Conservation (phyloP, 2,329 filamentous ascomycete genomes). For the Xylaria sp. region DNA sequence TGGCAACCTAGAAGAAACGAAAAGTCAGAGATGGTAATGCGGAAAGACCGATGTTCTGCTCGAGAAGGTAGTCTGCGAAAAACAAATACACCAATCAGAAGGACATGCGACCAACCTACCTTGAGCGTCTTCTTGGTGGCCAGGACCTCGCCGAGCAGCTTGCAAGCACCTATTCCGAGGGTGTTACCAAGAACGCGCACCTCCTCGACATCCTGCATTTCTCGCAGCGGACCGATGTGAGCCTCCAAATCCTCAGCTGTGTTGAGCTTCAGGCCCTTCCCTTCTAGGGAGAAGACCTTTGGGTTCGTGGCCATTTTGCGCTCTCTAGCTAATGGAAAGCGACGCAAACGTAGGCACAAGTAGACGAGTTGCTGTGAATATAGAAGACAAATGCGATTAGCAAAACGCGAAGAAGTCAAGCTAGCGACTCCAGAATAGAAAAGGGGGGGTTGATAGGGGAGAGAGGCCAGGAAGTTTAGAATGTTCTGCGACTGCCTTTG, state of each 20-base stretch:
- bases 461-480: constrained; percentile 7
- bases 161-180: constrained; percentile 86
- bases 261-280: constrained; percentile 91
- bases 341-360: neutral
- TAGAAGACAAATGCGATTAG: constrained; percentile 10
- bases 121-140: constrained; percentile 84
- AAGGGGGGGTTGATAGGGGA: constrained; percentile 13
- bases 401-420: constrained; percentile 4
- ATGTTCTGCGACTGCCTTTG: constrained; percentile 26
- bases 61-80: neutral
- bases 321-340: constrained; percentile 24
- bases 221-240: constrained; percentile 79
- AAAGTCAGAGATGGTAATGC: constrained; percentile 28
- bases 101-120: constrained; percentile 56
- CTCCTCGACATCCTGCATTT: constrained; percentile 81
- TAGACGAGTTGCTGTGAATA: neutral
- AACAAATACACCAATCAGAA: neutral
- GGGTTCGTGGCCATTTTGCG: constrained; percentile 59
- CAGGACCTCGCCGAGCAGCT: constrained; percentile 84
- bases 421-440: constrained; percentile 11
- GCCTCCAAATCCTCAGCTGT: constrained; percentile 86
- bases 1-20: constrained; percentile 69
- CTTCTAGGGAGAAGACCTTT: constrained; percentile 89
- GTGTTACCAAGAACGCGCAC: constrained; percentile 92
- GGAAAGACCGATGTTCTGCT: neutral